Evolutionary conservation across 306 rosid species (phyloP), one percentile per base, ranked within the genome.

Genomic region (Cucumis cinereus): DNA sequence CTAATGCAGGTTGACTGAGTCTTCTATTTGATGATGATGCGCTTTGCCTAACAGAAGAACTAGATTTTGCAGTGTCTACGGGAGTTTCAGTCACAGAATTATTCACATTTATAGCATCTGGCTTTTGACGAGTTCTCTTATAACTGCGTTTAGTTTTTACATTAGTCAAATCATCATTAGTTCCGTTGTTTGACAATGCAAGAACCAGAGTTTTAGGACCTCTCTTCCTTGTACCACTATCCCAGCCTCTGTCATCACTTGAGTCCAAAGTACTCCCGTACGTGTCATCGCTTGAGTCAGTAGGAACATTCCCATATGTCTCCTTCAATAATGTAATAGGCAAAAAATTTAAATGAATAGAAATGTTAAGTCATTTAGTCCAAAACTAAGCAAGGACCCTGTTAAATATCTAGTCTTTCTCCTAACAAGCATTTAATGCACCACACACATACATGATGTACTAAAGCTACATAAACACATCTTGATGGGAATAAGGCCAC

Each of bases 281-380:
- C 71, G 91, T 96, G 77, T 92, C 97, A 3, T 91, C 96, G 59
- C 99, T 95, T 35, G 95, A 85, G 41, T 87, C 92, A 54, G 86
- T 60, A 19, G 79, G 52, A 57, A 77, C 80, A 70, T 86, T 87
- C 74, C 86, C 84, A 77, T 92, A 90, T 57, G 90, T 59, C 84
- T 92, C 99, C 99, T 95, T 66, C 47, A 80, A 66, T 81, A 77
- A 78, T 30, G 78, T 71, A 87, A 73, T 55, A 72, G 61, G 79
- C 17, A 60, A 73, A 79, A 63, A 77, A 66, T 52, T 80, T 80
- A 83, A 76, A 68, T 16, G 59, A 10, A 68, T 61, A 47, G 77
- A 41, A 69, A 47, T 49, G 17, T 47, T 50, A 38, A 57, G 43
- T 61, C 76, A 26, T 41, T 23, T 24, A 79, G 16, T 26, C 76